These are phyloP conservation scores for Lolium multiflorum DNA, from an alignment of 176 grass and related monocot genomes.

Conservation along the genomic window DNA sequence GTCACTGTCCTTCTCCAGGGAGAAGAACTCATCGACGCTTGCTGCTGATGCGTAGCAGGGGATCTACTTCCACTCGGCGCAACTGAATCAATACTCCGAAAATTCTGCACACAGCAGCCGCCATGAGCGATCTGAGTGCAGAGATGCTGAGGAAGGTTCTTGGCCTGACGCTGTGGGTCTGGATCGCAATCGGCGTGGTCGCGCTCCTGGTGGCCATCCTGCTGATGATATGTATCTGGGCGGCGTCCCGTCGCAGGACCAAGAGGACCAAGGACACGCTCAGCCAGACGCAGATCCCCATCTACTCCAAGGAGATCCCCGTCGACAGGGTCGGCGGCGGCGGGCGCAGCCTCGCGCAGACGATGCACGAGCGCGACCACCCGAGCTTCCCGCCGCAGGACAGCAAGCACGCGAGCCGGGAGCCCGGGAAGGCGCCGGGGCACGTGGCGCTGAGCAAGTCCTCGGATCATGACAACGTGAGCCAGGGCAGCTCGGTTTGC, in stretches of 20 bases:
- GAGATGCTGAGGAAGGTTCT: slow-evolving; percentile 74
- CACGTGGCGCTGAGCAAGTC: slow-evolving; percentile 69
- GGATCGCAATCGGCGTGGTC: slow-evolving; percentile 80
- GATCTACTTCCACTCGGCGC: slow-evolving; percentile 19
- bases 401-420: slow-evolving; percentile 48
- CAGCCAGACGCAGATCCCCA: slow-evolving; percentile 83
- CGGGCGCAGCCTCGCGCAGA: slow-evolving; percentile 71
- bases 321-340: slow-evolving; percentile 79
- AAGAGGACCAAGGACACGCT: slow-evolving; percentile 64
- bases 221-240: slow-evolving; percentile 84
- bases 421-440: slow-evolving; percentile 58
- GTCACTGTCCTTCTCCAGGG: slow-evolving; percentile 39
- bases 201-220: slow-evolving; percentile 79
- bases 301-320: slow-evolving; percentile 93
- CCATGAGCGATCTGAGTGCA: slow-evolving; percentile 56
- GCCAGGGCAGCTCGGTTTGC: slow-evolving; percentile 85
- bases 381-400: slow-evolving; percentile 54
- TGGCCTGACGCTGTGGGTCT: slow-evolving; percentile 78
- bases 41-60: slow-evolving; percentile 43
- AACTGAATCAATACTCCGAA: slow-evolving; percentile 20
- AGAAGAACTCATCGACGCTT: slow-evolving; percentile 15
- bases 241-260: slow-evolving; percentile 59
- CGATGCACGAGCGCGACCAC: slow-evolving; percentile 66
- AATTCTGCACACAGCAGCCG: slow-evolving; percentile 3
- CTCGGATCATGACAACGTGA: slow-evolving; percentile 86